These are phyloP conservation scores for Candida taoyuanica DNA, from an alignment of 805 yeast species.

Conservation along the genomic window DNA sequence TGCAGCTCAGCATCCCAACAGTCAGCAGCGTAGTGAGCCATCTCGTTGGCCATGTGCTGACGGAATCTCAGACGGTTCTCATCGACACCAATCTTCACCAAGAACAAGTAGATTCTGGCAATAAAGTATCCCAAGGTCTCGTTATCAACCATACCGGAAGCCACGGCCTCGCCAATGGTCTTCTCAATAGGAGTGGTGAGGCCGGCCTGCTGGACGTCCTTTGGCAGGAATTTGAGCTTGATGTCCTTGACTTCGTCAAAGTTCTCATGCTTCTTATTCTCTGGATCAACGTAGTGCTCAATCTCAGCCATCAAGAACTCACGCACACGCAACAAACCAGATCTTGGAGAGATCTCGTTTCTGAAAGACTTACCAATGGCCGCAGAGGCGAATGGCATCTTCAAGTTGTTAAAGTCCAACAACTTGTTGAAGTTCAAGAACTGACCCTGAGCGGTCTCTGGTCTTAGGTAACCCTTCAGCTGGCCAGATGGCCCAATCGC, in stretches of 20 bases:
- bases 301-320: conserved; percentile 99
- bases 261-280: conserved; percentile 74
- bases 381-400: conserved; percentile 99
- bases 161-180: conserved; percentile 88
- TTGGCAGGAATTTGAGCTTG: conserved; percentile 75
- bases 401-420: conserved; percentile 89
- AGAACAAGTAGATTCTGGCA: conserved; percentile 85
- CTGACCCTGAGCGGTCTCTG: conserved; percentile 99
- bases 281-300: conserved; percentile 97
- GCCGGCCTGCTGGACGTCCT: conserved; percentile 84
- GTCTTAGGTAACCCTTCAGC: conserved; percentile 91
- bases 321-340: conserved; percentile 95
- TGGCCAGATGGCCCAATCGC: conserved; percentile 99
- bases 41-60: conserved; percentile 97
- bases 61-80: conserved; percentile 83
- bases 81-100: conserved; percentile 88
- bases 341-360: conserved; percentile 97
- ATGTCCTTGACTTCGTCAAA: conserved; percentile 73
- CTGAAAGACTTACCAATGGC: conserved; percentile 98
- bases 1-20: conserved; percentile 99
- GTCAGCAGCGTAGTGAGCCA: conserved; percentile 99
- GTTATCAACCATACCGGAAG: conserved; percentile 84
- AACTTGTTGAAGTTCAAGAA: conserved; percentile 92
- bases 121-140: conserved; percentile 96
- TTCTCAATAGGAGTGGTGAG: conserved; percentile 58